Evolutionary conservation across 2,329 filamentous ascomycete species (phyloP), one percentile per base, ranked within the genome.

Genomic region (Colletotrichum graminicola): DNA sequence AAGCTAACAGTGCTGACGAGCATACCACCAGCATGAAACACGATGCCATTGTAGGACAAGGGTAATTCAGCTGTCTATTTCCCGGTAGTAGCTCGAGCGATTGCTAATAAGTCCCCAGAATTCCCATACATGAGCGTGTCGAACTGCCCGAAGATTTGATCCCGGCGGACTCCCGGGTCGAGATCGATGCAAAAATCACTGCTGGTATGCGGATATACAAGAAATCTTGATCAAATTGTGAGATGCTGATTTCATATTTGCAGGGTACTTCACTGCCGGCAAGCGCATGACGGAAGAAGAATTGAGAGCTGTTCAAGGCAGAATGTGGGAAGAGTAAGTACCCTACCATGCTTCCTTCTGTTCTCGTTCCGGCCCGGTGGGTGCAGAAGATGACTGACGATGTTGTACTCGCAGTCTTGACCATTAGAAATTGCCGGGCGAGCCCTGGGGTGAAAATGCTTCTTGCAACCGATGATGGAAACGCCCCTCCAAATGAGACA

Each of bases 171-270:
- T 97, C 94, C 64, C 88, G 95, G 75, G 96, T 98, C n/a, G 96
- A 99, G 82, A 99, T 98, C 78, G 96, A 98, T 82, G 96, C 96
- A 71, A 98, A 98, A 86, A 98, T 98, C 79, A 96, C 95, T 76
- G 94, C 95, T 72, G 96, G 93, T 94, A 83, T 82, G 90, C 83
- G 67, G 43, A 49, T 49, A 60, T 26, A 23, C 11, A 62, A 6
- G n/a, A 57, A 47, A 41, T 64, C 68, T 18, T 39, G 39, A 34
- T 26, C 26, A 43, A 18, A 21, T 32, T 36, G 34, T 29, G 21
- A 32, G 47, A 29, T 39, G 12, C 51, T 71, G 3, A 67, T 34
- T 68, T 32, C 57, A 64, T 34, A 51, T 23, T 16, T 43, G n/a
- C 75, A 90, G 90, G 90, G 66, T 92, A 92, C 78, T 92, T 98